Evolutionary conservation across 805 yeast genomes (phyloP), one percentile per base, ranked within the genome.

Genomic region (Tetrapisispora iriomotensis): DNA sequence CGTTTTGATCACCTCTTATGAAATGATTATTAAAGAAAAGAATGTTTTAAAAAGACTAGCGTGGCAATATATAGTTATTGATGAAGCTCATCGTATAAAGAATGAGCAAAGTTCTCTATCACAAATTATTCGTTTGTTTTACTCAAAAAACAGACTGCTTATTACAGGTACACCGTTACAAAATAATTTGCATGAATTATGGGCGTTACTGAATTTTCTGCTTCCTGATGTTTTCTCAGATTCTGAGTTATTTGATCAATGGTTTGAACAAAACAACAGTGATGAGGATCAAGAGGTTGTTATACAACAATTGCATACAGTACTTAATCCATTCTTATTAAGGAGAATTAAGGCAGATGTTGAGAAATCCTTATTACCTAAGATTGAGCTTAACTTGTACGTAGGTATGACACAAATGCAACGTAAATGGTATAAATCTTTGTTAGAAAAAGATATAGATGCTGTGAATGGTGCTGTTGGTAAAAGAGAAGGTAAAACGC

Each of bases 361-460:
- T 29, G 97, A 90, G 58, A 85, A 80, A 51, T 82, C 95, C 0
- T 67, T 90, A 37, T 65, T 87, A 28, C 97, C 97, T 6, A 92
- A 92, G 57, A 82, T 83, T 41, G 97, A 92, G 62, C 68, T 82
- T 33, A 90, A 90, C 49, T 70, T 92, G 26, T 90, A 90, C 56
- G 82, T 88, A 32, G 95, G 94, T 9, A 87, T 90, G 96, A 77
- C 95, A 0, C 87, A 82, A 22, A 90, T 90, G 97, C 97, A 90
- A 64, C 66, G 80, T 21, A 74, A 77, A 53, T 90, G 97, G 97
- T 90, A 90, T 61, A 81, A 81, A 58, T 80, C 80, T 46, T 66
- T 90, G 39, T 64, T 92, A 40, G 96, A 88, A 57, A 90, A 87
- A 53, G 96, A 90, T 53, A 84, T 90, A 39, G 95, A 85, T 58